Percentiles rank a stretch among this genome's conserved stretches.
Evolutionary conservation across 306 rosid genomes (phyloP).

Genomic region (Cercis canadensis): DNA sequence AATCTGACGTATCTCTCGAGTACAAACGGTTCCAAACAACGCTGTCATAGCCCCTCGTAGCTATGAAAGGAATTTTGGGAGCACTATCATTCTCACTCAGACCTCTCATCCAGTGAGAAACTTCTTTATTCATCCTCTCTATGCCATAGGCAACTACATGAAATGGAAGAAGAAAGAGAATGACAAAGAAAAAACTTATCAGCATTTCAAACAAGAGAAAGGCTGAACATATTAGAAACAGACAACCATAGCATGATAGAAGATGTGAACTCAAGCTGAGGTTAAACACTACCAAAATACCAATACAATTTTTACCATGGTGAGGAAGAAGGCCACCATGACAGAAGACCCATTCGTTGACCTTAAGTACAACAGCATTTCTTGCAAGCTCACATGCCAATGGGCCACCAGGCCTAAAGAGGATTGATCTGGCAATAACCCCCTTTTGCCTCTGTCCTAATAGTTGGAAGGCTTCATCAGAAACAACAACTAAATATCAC

Average conservation of each 20-base stretch:
- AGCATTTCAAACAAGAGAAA: slow-evolving; percentile 39
- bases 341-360: slow-evolving; percentile 97
- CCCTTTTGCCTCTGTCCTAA: slow-evolving; percentile 98
- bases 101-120: slow-evolving; percentile 90
- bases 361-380: slow-evolving; percentile 83
- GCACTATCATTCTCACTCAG: slow-evolving; percentile 45
- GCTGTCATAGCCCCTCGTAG: slow-evolving; percentile 91
- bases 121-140: slow-evolving; percentile 86
- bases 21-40: slow-evolving; percentile 96
- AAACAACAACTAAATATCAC: slow-evolving; percentile 28
- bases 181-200: slow-evolving; percentile 29
- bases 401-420: slow-evolving; percentile 82
- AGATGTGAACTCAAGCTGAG: slow-evolving; percentile 3
- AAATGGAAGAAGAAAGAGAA: slow-evolving; percentile 23
- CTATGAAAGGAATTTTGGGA: slow-evolving; percentile 70
- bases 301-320: slow-evolving; percentile 67
- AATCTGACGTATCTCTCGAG: slow-evolving; percentile 74
- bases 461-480: slow-evolving; percentile 55
- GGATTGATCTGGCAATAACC: slow-evolving; percentile 82
- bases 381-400: slow-evolving; percentile 80
- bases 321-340: slow-evolving; percentile 99
- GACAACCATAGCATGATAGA: slow-evolving; percentile 14
- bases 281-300: slow-evolving; percentile 12
- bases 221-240: slow-evolving; percentile 34
- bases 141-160: slow-evolving; percentile 79